Evolutionary conservation across 441 rosid species (phyloP), one percentile per base, ranked within the genome.

Genomic region (Gossypium trilobum): DNA sequence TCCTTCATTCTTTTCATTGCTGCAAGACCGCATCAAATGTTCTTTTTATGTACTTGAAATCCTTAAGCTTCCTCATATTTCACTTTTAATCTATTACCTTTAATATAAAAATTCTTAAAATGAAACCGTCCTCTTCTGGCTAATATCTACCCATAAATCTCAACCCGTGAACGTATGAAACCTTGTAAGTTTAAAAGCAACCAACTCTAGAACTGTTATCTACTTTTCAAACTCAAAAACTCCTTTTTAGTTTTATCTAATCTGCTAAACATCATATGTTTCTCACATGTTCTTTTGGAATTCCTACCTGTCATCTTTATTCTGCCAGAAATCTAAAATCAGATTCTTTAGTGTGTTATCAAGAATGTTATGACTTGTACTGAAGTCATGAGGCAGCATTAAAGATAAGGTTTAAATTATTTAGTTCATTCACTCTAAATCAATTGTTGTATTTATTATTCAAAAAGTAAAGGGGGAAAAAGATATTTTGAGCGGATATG

Each of bases 311-410:
- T 63, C 42, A 63, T 63, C 52, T 39, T 10, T 63, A 39, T 19
- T 13, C 29, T 19, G n/a, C 5, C 22, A 55, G 98, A 62, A 63
- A 63, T 39, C n/a, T 19, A 39, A 63, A 63, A 36, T 62, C 5
- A 17, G 44, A n/a, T 62, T 62, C 16, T 36, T 63, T 63, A 36
- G 19, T 10, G 23, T 62, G 29, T 64, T 19, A 20, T 64, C 31
- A 64, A 64, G 69, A 42, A 64, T 63, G 29, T 64, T 63, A 8
- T 20, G 52, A 42, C 5, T 42, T 5, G 54, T 64, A 11, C 69
- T 64, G 52, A 20, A 64, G 69, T 11, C 54, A 19, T 19, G 16
- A 4, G 69, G 52, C 29, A 42, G 29, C 51, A 64, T 42, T 42
- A 64, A 19, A 42, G 31, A 39, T 19, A 63, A 39, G 52, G 27